Base-by-base conservation (phyloP, 78 protist genomes). In the Thecamonas trahens region DNA sequence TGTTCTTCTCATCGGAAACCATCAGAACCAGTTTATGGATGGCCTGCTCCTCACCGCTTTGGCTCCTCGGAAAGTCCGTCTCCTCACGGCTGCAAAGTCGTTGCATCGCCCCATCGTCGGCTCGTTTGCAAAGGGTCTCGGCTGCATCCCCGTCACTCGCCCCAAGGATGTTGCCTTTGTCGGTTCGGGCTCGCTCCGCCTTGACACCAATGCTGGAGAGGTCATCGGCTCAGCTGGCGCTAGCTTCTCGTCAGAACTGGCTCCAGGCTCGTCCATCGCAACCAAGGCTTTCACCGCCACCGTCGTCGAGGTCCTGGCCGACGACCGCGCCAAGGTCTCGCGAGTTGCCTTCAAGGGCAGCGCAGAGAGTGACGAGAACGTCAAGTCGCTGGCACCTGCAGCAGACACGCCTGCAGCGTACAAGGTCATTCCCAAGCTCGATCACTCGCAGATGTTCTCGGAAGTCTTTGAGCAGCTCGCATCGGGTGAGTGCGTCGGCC, bases 111-210 rank as follows among this genome's bases (percentile, higher is more conserved):
- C 22, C 18, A 0, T 57, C 7, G 40, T 70, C 29, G 75, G 84
- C 52, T 0, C 0, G 8, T 1, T 72, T 1, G 77, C 78, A 13
- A 3, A 47, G 26, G 0, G 1, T 26, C 20, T 78, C 38, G 61
- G 22, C 42, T n/a, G 52, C 28, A 52, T 78, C 70, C 84, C 84
- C 29, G 84, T 78, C 61, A 37, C 22, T 37, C 84, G 84, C 22
- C 49, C 78, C 38, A 64, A 70, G 70, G 84, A 78, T 70, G 22
- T 53, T 11, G 32, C 45, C 37, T 5, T 0, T n/a, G 13, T 0
- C n/a, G 37, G 35, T 31, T 15, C 3, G 14, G 70, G 62, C 61
- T 0, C 15, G 14, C 0, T 68, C 50, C 3, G 38, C 28, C 31
- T 13, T 29, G 52, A 15, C 34, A 37, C n/a, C 61, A 28, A 20